Base-by-base conservation (phyloP, 2,329 filamentous ascomycete species). In the Aspergillus pseudoviridinutans region DNA sequence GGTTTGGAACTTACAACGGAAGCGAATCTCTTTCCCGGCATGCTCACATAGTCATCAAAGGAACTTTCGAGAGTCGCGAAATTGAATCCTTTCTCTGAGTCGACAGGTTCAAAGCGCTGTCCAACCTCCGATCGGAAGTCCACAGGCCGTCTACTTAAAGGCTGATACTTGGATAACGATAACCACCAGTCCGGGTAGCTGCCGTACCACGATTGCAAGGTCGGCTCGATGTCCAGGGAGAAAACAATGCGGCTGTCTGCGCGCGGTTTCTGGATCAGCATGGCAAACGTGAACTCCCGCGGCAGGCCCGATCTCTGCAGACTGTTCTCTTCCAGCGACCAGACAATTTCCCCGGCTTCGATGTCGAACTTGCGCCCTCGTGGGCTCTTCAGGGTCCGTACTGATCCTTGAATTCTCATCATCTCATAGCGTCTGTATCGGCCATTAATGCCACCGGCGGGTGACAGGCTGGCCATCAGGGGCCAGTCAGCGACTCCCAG, bases 281-380 rank as follows among this genome's bases (percentile, higher is more conserved):
- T 74, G 17, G 79, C 78, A 61, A 82, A 81, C 2, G 80, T 80
- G 51, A 82, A 80, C 56, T 82, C 80, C 8, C 79, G 73, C 9
- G 80, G 80, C 4, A 82, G 65, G 2, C 80, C 80, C 4, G 78
- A 79, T 25, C 75, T 72, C 60, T 82, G 79, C 8, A 81, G 66
- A 41, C 64, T 60, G 56, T 82, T 82, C 54, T 82, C 79, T 54
- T 80, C 77, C 1, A 82, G 68, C 4, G 79, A 79, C 79, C 79
- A 82, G 14, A 81, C 74, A 8, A 81, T 71, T 59, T 78, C 75
- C 2, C 72, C 77, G 49, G 78, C 75, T 50, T 79, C 76, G 3
- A 77, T 64, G 52, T 78, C 75, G 53, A 72, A 76, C 8, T 71
- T 62, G 4, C 61, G 66, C 14, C 72, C 74, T 5, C 66, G 59